Conservation (phyloP, 345 rosid species). For the Gossypium mustelinum region DNA sequence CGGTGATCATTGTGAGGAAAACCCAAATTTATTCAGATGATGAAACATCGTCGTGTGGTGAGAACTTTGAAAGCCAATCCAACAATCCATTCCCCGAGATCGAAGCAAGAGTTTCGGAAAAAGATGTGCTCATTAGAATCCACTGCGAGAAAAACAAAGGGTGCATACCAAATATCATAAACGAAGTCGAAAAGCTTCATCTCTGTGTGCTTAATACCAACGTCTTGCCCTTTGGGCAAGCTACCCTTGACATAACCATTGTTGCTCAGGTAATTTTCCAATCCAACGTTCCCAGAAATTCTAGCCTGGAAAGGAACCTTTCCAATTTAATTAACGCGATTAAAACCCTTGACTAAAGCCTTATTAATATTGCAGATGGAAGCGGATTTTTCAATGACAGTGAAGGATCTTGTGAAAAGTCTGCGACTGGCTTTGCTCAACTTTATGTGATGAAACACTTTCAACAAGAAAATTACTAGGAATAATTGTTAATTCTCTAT, state of each 20-base stretch:
- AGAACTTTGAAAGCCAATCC: constrained; percentile 22
- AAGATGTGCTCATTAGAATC: constrained; percentile 56
- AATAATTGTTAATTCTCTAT: not conserved
- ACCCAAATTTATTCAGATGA: constrained; percentile 37
- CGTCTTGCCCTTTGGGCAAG: constrained; percentile 54
- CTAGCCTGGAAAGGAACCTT: not conserved
- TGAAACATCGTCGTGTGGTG: constrained; percentile 36
- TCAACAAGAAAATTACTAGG: not conserved
- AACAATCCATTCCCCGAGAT: constrained; percentile 48
- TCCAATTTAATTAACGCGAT: not conserved
- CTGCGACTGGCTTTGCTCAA: constrained; percentile 40
- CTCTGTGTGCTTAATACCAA: constrained; percentile 39
- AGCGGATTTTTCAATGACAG: constrained; percentile 31
- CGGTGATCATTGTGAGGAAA: constrained; percentile 48
- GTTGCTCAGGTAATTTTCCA: constrained; percentile 51
- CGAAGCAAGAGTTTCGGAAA: constrained; percentile 56
- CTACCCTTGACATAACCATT: constrained; percentile 57
- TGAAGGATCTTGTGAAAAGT: constrained; percentile 50
- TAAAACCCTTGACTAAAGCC: not conserved
- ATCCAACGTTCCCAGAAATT: not conserved
- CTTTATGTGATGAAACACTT: constrained; percentile 24
- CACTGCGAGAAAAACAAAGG: constrained; percentile 57
- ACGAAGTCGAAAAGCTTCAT: constrained; percentile 46
- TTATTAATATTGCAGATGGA: constrained; percentile 52
- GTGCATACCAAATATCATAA: constrained; percentile 33